Evolutionary conservation across 495 filamentous ascomycete species (phyloP), one percentile per base, ranked within the genome.

Genomic region (Xylona heveae): DNA sequence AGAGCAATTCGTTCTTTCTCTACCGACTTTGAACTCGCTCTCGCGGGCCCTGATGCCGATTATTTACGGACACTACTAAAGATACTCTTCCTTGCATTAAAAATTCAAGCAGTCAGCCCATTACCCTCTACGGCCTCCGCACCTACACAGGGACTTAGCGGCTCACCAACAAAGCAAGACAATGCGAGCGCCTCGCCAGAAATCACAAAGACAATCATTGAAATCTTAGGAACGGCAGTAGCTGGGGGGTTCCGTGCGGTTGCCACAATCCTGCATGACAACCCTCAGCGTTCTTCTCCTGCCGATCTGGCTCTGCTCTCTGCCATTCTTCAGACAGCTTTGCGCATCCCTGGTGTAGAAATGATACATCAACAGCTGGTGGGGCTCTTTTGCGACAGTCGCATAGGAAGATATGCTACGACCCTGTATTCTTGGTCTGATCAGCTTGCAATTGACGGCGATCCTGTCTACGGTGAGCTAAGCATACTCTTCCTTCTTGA

Each of bases 381-480:
- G 16, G 49, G 66, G 24, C 62, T 76, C 45, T 67, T 88, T 34
- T 48, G 61, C 8, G 60, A 71, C 22, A 60, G 64, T 33, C 57
- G 62, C 34, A 71, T 73, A 2, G 62, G 72, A n/a, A 74, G 84
- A 38, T 73, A 78, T 31, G 83, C 82, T 0, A 73, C 74, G 10
- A 79, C 78, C 8, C 62, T 99, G 30, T 94, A 90, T 50, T 91
- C 80, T 4, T 99, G 90, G 90, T 70, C 88, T 10, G 80, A 95
- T 49, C 70, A 72, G 38, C 62, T 88, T 26, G 51, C 51, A 10
- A 42, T 66, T 9, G 66, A 71, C 31, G 70, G 73, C 19, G 85
- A 97, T 40, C 90, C 88, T n/a, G 58, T 99, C 27, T 94, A 93
- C 53, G 90, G 81, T 39, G 82, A 94, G 42, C 57, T 93, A 12